Evolutionary conservation across 257 asterid species (phyloP), one percentile per base, ranked within the genome.

Genomic region (Scutellaria barbata): DNA sequence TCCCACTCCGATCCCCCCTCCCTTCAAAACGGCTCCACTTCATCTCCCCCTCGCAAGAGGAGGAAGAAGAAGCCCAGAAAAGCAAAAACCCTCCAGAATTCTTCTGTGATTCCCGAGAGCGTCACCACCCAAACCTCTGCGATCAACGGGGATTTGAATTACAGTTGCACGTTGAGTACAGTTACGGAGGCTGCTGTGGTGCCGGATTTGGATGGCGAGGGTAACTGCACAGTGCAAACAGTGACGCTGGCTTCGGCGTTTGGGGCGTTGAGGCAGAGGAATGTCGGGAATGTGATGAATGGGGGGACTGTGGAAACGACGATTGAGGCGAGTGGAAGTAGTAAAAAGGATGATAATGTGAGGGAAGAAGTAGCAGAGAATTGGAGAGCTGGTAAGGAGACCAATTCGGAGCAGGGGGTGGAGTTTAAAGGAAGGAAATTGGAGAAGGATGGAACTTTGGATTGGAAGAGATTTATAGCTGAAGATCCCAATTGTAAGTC

Each of bases 191-290:
- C 63, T 45, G 74, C 73, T 18, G 67, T 71, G 65, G 69, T 45
- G 33, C 76, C 82, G 76, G 85, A 71, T 52, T 69, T 68, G n/a
- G 79, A 62, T 68, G 41, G 77, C 66, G 87, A 83, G 73, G 74
- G 73, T 40, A 77, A 71, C 54, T 76, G 80, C 73, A 46, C 76
- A 14, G 85, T 73, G 72, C 70, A 78, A 72, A 72, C 74, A 47
- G 79, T 52, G 78, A 75, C 79, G 57, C 73, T 61, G 6, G 64
- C 63, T 7, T 70, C 84, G 70, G 85, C 76, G 71, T 87, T 68
- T 63, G 81, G 87, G 68, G 89, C 81, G 72, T 74, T 89, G 86
- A 83, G 98, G 83, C 96, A 94, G 85, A 86, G 98, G 85, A 94
- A 85, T 83, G 87, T 88, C 78, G 86, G 75, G 61, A 71, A 54